These are phyloP conservation scores for Suillus tomentosus DNA, from an alignment of 768 basidiomycete species.

Conservation along the genomic window DNA sequence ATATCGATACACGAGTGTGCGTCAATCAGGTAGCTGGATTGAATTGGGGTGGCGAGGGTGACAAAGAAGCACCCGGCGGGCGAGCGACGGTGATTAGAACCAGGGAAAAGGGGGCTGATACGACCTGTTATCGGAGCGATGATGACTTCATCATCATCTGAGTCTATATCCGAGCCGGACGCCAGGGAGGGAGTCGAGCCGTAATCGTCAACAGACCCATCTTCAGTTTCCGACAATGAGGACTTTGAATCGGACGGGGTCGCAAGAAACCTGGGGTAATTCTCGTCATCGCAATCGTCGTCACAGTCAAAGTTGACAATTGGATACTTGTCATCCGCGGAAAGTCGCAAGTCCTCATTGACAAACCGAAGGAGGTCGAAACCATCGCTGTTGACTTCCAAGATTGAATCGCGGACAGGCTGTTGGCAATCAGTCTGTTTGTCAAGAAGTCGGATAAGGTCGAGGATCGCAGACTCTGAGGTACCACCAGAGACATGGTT, in stretches of 20 bases:
- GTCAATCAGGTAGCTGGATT: neutral
- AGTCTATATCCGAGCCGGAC: neutral
- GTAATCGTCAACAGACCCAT: neutral
- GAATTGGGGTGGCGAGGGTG: neutral
- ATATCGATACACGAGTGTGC: neutral
- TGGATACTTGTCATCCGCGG: neutral
- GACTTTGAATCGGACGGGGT: neutral
- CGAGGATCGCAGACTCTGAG: slow-evolving; percentile 1
- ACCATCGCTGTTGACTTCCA: neutral
- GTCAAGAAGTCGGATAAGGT: slow-evolving; percentile 6
- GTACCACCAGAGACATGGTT: neutral
- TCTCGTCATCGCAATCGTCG: neutral
- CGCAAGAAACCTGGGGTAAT: neutral
- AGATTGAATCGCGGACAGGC: neutral
- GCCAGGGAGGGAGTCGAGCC: slow-evolving; percentile 1
- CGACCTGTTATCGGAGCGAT: neutral
- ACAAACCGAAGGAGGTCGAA: slow-evolving; percentile 4
- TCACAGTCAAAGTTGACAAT: neutral
- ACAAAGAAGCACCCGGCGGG: slow-evolving; percentile 5
- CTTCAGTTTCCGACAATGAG: neutral
- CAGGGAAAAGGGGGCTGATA: neutral
- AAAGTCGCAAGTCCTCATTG: slow-evolving; percentile 2
- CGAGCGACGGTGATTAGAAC: slow-evolving; percentile 2
- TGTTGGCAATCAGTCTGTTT: neutral
- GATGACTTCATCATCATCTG: neutral